Percentiles rank a stretch among this genome's conserved stretches.
Conservation (phyloP, 352 stramenopile species). For the Globisporangium polare region DNA sequence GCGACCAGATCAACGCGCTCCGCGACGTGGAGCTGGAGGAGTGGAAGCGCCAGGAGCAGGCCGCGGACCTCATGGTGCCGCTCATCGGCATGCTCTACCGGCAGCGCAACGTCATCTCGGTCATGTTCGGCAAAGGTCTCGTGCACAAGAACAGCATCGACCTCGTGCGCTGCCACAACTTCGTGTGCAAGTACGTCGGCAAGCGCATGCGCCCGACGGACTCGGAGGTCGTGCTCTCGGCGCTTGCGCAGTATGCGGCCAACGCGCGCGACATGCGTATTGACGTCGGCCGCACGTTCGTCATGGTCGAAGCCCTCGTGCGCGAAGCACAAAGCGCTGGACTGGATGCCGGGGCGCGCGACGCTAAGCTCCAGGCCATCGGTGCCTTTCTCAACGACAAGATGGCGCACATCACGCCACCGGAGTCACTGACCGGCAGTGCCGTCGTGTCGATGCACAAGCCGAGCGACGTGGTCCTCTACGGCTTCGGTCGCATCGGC, state of each 20-base stretch:
- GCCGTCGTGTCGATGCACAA: conserved; percentile 35
- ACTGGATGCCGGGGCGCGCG: conserved; percentile 25
- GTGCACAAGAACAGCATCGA: conserved; percentile 87
- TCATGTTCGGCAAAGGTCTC: conserved; percentile 80
- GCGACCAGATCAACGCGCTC: conserved; percentile 47
- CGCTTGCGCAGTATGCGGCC: conserved; percentile 52
- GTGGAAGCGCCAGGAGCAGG: conserved; percentile 78
- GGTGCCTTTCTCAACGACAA: conserved; percentile 53
- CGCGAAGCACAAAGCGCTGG: conserved; percentile 37
- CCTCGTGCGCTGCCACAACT: conserved; percentile 79
- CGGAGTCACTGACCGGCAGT: conserved; percentile 7
- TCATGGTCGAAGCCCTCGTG: conserved; percentile 60
- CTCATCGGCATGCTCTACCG: conserved; percentile 82
- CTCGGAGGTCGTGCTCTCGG: conserved; percentile 68
- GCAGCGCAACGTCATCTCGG: conserved; percentile 76
- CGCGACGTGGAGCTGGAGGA: conserved; percentile 60
- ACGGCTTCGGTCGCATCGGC: conserved; percentile 88
- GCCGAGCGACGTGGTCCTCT: conserved; percentile 79
- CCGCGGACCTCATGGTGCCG: conserved; percentile 82
- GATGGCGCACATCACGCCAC: conserved; percentile 41
- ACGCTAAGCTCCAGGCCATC: conserved; percentile 43
- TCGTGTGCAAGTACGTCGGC: conserved; percentile 83
- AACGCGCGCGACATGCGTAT: conserved; percentile 70
- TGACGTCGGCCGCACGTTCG: conserved; percentile 69
- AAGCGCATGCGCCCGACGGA: conserved; percentile 70